Base-by-base conservation (phyloP, 345 rosid genomes). In the Microthlaspi erraticum region DNA sequence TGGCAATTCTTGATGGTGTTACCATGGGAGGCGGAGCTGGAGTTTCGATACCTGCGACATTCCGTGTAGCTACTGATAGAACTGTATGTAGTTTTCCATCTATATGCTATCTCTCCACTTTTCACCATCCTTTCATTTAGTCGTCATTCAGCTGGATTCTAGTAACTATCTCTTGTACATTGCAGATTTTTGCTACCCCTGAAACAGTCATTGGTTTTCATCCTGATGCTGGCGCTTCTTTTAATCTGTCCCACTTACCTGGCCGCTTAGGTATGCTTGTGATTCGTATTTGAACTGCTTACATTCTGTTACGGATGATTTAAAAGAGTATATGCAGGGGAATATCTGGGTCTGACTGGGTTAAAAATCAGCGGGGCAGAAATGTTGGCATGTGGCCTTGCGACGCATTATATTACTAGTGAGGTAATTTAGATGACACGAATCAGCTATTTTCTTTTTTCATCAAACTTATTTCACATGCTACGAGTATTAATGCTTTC, bases 11-110 rank as follows among this genome's bases (percentile, higher is more conserved):
- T 81, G 75, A 94, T 64, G 99, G 98, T 64, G 82, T 85, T 73
- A 91, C 96, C 32, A 91, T 94, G 98, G 98, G 96, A 53, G 99
- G 99, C 53, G 96, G 99, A 31, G 85, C 89, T 60, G 97, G 98
- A 81, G 83, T 94, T 79, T 91, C 98, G 10, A 86, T 94, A 50
- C 96, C 98, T 49, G 96, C 96, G 61, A 83, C 91, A 70, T 86
- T 91, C 60, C 86, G 93, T 32, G 75, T 94, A 58, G 99, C 96
- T 60, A 84, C 92, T 14, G 85, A 81, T 76, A 89, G 79, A 88
- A 87, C 97, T 52, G 99, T 94, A 88, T 57, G 85, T 58, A 39
- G 52, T 49, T 39, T 18, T 19, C 29, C 41, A 26, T 36, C 5
- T 17, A 4, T 8, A 13, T 19, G n/a, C 51, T 48, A 10, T 70